Base-by-base conservation (phyloP, 495 filamentous ascomycete species). In the Delitschia confertaspora region DNA sequence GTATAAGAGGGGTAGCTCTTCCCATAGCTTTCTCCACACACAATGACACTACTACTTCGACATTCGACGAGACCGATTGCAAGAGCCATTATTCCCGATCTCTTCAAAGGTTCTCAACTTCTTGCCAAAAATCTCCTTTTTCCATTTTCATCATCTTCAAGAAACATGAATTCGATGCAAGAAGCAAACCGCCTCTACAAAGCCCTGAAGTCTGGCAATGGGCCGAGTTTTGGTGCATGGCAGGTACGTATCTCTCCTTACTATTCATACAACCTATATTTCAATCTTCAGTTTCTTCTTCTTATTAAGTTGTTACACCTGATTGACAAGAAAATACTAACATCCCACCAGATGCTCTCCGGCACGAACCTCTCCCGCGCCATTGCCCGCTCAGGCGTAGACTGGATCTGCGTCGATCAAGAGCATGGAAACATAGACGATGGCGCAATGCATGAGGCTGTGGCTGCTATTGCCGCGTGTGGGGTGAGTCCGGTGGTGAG, bases 371-470 rank as follows among this genome's bases (percentile, higher is more conserved):
- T 79, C 26, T 75, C 81, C n/a, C 72, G 83, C 32, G 62, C 73
- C 9, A 69, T 88, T 22, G 80, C 81, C 6, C 66, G 79, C 20
- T 69, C 77, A 3, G 79, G 79, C 4, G 72, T 79, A 2, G 82
- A 85, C 59, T 88, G 81, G 81, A 72, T 86, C 2, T 69, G 80
- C 56, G 75, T 87, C 14, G 84, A 88, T 61, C 78, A 71, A 33
- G 81, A 86, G 58, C 83, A 89, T 63, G 84, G 84, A 14, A 83
- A 83, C 52, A 80, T 88, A 19, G 79, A 82, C 53, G 83, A 89
- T 63, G 75, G 73, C 26, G 71, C 75, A 9, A 91, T 91, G 86
- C 85, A 91, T 56, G 84, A 88, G 46, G 76, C 82, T 2, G 83
- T 89, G 22, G 78, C 82, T 13, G 61, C 64, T 37, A 62, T 67